Conservation (phyloP, 257 asterid genomes). For the Agastache rugosa region DNA sequence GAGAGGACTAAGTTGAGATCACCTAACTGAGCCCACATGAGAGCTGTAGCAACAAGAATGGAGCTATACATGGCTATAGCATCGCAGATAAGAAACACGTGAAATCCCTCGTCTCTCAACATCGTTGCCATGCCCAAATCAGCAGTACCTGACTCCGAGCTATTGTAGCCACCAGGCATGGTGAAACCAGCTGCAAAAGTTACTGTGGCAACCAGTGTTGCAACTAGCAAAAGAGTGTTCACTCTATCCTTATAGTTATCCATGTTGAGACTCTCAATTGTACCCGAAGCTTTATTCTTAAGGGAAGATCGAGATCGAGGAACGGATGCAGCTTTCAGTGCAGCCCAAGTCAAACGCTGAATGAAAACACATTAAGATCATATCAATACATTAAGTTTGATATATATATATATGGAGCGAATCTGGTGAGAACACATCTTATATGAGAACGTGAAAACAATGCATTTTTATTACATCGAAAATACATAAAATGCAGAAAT, state of each 20-base stretch:
- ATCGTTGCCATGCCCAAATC: conserved; percentile 45
- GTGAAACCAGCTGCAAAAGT: conserved; percentile 55
- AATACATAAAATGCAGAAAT: too few relatives aligned
- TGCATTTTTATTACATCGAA: too few relatives aligned
- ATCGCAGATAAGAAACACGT: conserved; percentile 44
- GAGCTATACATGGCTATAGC: conserved; percentile 50
- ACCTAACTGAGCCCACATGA: conserved; percentile 52
- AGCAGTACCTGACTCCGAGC: conserved; percentile 5
- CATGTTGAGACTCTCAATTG: neutral
- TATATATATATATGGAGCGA: too few relatives aligned
- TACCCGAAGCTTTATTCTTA: neutral
- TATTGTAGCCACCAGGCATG: conserved; percentile 51
- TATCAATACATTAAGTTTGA: too few relatives aligned
- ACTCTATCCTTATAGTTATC: conserved; percentile 39
- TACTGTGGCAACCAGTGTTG: conserved; percentile 41
- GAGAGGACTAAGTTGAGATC: conserved; percentile 27
- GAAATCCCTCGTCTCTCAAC: conserved; percentile 40
- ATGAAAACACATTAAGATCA: too few relatives aligned
- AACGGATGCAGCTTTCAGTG: conserved; percentile 33
- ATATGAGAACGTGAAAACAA: too few relatives aligned
- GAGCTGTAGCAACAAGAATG: conserved; percentile 39
- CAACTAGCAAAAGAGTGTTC: conserved; percentile 46
- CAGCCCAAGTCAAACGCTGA: conserved; percentile 46
- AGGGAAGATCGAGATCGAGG: conserved; percentile 28
- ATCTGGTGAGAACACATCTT: too few relatives aligned